These are phyloP conservation scores for Opeltia flavorubescens DNA, from an alignment of 495 filamentous ascomycete genomes.

Conservation along the genomic window DNA sequence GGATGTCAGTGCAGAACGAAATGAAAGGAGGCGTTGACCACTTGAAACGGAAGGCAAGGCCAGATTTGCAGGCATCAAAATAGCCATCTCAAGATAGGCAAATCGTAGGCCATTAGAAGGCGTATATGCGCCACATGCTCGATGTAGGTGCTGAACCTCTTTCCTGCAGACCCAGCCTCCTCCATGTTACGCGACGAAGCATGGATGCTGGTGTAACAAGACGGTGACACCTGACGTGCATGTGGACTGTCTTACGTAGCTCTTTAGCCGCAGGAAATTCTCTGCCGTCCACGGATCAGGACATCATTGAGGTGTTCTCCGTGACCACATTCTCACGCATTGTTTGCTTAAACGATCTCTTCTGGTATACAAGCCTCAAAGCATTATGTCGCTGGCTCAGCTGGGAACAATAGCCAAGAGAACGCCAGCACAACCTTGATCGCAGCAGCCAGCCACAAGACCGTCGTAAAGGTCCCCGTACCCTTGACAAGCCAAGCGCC, in stretches of 20 bases:
- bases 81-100: too few species aligned
- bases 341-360: neutral
- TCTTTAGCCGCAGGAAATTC: neutral
- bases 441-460: constrained; percentile 42
- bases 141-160: too few species aligned
- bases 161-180: too few species aligned
- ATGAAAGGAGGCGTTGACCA: too few species aligned
- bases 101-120: too few species aligned
- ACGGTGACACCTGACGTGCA: neutral
- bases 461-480: constrained; percentile 35
- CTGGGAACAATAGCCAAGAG: constrained; percentile 24
- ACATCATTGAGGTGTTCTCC: neutral
- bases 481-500: constrained; percentile 39
- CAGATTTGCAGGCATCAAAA: too few species aligned
- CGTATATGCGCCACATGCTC: too few species aligned
- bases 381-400: neutral
- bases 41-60: too few species aligned
- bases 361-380: neutral
- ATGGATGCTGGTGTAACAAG: too few species aligned
- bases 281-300: neutral
- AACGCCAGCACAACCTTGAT: constrained; percentile 34
- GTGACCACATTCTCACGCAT: neutral
- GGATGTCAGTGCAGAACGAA: too few species aligned
- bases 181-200: too few species aligned
- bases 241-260: too few species aligned